These are phyloP conservation scores for Vitis hybrid DNA, from an alignment of 177 flowering plant species.

Conservation along the genomic window DNA sequence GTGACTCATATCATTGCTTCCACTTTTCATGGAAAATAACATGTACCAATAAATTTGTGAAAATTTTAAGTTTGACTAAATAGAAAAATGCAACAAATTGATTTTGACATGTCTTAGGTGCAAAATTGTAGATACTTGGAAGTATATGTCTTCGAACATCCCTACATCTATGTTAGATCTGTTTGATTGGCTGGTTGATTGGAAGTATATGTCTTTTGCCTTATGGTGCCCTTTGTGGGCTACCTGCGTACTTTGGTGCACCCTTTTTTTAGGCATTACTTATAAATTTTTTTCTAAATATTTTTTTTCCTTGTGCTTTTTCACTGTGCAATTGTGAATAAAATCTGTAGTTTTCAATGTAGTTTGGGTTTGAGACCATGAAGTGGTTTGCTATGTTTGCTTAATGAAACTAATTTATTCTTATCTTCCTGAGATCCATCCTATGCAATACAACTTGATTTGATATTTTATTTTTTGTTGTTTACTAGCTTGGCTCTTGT, in stretches of 20 bases:
- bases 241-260: not conserved
- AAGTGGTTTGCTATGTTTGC: not conserved
- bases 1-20: no score
- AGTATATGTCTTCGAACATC: no score
- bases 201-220: not conserved
- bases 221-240: not conserved
- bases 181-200: not conserved
- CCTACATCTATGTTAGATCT: not conserved
- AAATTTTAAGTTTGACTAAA: no score
- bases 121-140: no score
- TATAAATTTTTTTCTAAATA: no score
- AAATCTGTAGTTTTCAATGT: not conserved
- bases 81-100: no score
- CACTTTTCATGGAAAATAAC: no score
- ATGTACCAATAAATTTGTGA: no score
- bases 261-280: not conserved
- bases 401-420: not conserved
- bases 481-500: not conserved
- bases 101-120: no score
- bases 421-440: not conserved
- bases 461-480: not conserved
- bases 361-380: no score
- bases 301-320: no score
- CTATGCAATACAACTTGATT: not conserved
- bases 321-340: not conserved